Base-by-base conservation (phyloP, 1,284 basidiomycete genomes). In the Volvariella volvacea region DNA sequence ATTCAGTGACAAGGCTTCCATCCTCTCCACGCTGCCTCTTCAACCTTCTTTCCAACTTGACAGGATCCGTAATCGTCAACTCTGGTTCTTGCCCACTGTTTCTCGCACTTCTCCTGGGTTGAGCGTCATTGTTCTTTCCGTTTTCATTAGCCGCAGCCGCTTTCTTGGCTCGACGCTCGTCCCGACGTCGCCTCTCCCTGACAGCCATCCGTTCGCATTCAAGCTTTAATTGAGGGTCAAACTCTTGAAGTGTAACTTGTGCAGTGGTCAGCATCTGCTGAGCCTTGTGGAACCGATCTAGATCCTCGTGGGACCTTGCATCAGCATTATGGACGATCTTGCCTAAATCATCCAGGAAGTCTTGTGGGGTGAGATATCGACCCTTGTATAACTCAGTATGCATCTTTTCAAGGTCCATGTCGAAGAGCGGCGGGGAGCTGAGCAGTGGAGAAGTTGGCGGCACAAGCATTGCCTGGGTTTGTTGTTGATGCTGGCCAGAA, bases 361-460 rank as follows among this genome's bases (percentile, higher is more conserved):
- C 81, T 41, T 82, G 76, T 0, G 90, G 88, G 0, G 92, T 93
- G 30, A 92, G 78, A 62, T 99, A 99, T 44, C 83, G 82, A 47
- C 84, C 83, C 60, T 83, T 85, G 67, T 92, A 92, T 12, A 99
- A 73, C 45, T 91, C 83, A 30, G 76, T 70, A 55, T 94, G 88
- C 78, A 99, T 93, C 52, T 77, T 83, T 58, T 98, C 95, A 22
- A 99, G 74, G 59, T 95, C 91, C 68, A 95, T 82, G 55, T 93
- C 79, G 59, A 80, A 87, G 17, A 90, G 64, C 3, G 59, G 59
- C 7, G 34, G 34, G n/a, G 34, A 36, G 34, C n/a, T 7, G 34
- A 8, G 34, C 7, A 16, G n/a, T 15, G 15, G 34, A 20, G 34
- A n/a, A 36, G 34, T 8, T 43, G 62, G 57, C 33, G 70, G 66